Percentiles rank a stretch among this genome's conserved stretches.
phyloP scores from a whole-genome alignment of 257 asterid species.

The Solanum corneliomulleri region DNA sequence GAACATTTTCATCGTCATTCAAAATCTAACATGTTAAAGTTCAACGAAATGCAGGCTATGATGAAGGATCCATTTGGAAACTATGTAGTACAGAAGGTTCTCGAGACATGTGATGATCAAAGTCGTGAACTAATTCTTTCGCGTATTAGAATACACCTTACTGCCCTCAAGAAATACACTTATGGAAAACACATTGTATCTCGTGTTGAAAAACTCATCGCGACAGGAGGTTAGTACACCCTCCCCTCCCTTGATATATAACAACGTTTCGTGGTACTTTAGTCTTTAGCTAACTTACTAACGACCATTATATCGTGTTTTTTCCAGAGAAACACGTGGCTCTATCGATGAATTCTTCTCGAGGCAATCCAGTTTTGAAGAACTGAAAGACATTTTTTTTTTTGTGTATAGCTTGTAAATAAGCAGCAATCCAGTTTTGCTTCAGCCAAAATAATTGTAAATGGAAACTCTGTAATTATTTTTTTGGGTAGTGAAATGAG shows the following conservation, averaged over 20 bases:
- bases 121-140: constrained; percentile 63
- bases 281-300: neutral
- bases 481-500: neutral
- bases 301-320: neutral
- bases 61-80: constrained; percentile 92
- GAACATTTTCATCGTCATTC: neutral
- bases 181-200: constrained; percentile 79
- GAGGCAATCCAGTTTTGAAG: neutral
- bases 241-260: neutral
- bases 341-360: neutral
- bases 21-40: neutral
- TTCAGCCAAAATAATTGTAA: neutral
- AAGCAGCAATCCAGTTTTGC: neutral
- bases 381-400: neutral
- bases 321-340: neutral
- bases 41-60: constrained; percentile 45
- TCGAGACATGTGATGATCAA: constrained; percentile 71
- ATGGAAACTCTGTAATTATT: neutral
- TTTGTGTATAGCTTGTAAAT: constrained; percentile 1
- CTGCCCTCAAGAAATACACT: constrained; percentile 70
- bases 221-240: constrained; percentile 53
- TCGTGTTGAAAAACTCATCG: constrained; percentile 55
- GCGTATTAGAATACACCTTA: constrained; percentile 73
- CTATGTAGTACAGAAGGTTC: constrained; percentile 85
- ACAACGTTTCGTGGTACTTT: neutral